Conservation (phyloP, 2,329 filamentous ascomycete genomes). For the Colletotrichum sp. region DNA sequence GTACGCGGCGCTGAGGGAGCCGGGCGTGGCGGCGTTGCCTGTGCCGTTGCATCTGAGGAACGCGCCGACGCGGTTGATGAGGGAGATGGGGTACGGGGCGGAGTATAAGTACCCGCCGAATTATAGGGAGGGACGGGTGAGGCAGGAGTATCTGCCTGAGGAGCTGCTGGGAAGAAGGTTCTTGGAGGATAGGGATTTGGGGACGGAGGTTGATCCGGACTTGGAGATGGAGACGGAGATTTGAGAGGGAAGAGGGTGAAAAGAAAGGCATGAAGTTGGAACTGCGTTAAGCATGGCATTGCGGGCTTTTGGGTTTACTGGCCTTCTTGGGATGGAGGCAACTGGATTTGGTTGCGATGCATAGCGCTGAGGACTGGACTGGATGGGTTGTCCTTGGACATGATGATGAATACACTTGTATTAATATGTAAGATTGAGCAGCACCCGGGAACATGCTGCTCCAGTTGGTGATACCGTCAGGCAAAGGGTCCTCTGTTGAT, state of each 20-base stretch:
- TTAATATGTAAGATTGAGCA: background rate
- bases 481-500: too few relatives aligned
- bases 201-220: slow-evolving; percentile 77
- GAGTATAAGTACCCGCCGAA: slow-evolving; percentile 98
- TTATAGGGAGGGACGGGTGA: slow-evolving; percentile 80
- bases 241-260: background rate
- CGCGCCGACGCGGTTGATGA: slow-evolving; percentile 91
- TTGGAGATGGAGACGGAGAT: slow-evolving; percentile 44
- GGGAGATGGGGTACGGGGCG: slow-evolving; percentile 86
- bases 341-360: background rate
- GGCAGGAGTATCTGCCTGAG: slow-evolving; percentile 90
- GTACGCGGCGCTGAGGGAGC: slow-evolving; percentile 78
- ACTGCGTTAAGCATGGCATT: background rate
- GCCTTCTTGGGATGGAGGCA: background rate
- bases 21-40: slow-evolving; percentile 80
- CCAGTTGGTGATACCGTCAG: too few relatives aligned
- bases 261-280: too few relatives aligned
- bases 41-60: slow-evolving; percentile 90
- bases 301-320: background rate
- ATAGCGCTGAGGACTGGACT: background rate
- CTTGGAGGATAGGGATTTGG: slow-evolving; percentile 80
- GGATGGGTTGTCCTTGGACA: background rate
- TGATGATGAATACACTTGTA: background rate
- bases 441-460: too few relatives aligned
- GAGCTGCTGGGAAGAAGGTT: slow-evolving; percentile 74